Conservation (phyloP, 768 basidiomycete species). For the Tylopilus balloui region DNA sequence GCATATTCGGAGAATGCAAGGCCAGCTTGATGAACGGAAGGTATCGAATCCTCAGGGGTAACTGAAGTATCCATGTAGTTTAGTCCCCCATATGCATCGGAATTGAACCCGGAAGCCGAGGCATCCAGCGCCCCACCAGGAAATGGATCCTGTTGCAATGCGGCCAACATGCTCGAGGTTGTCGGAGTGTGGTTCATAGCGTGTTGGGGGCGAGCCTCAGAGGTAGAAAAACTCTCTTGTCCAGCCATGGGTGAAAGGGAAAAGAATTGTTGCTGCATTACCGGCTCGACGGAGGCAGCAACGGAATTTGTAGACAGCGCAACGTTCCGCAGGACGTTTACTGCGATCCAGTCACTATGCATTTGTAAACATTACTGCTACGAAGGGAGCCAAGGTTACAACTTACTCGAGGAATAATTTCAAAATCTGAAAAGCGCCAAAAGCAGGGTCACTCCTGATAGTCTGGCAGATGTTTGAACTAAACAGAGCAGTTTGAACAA, state of each 20-base stretch:
- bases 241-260: constrained; percentile 86
- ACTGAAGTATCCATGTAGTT: constrained; percentile 74
- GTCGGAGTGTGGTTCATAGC: constrained; percentile 80
- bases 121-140: constrained; percentile 63
- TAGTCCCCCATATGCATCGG: constrained; percentile 66
- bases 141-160: constrained; percentile 75
- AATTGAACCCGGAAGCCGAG: constrained; percentile 53
- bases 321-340: constrained; percentile 82
- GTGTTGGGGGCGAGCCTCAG: constrained; percentile 59
- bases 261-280: constrained; percentile 88
- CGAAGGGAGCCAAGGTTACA: background rate
- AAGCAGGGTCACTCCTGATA: constrained; percentile 87
- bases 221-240: constrained; percentile 68
- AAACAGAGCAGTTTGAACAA: background rate
- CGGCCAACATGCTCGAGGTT: constrained; percentile 87
- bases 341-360: constrained; percentile 85
- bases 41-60: constrained; percentile 59
- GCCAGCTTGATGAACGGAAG: constrained; percentile 54
- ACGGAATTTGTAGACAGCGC: constrained; percentile 89
- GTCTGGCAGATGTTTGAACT: constrained; percentile 46
- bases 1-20: constrained; percentile 71
- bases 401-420: constrained; percentile 88
- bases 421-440: constrained; percentile 88
- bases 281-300: constrained; percentile 86
- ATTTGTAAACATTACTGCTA: constrained; percentile 16